A percentile compares a stretch with the other conserved stretches of the same genome.
Evolutionary conservation across 768 basidiomycete species (phyloP).

Genomic region (Obba rivulosa): DNA sequence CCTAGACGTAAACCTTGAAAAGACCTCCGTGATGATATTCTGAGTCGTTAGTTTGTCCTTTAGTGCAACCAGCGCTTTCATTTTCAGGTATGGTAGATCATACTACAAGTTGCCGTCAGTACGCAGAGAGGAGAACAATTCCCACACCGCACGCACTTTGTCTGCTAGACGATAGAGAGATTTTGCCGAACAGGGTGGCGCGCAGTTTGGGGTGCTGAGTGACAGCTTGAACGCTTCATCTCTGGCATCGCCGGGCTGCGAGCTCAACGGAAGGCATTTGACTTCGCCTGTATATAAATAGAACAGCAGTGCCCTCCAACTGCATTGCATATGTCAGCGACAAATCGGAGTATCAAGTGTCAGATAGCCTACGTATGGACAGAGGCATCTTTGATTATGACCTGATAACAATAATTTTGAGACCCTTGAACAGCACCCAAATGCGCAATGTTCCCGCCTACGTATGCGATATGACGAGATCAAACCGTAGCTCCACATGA

Average conservation of each 20-base stretch:
- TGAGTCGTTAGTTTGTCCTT: constrained; percentile 1
- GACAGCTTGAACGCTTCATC: neutral
- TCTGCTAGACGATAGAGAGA: constrained; percentile 20
- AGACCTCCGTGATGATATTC: constrained; percentile 22
- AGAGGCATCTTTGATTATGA: constrained; percentile 13
- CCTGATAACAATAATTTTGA: neutral
- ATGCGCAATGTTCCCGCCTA: too few species aligned
- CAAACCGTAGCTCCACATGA: too few species aligned
- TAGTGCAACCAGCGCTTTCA: constrained; percentile 11
- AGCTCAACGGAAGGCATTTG: constrained; percentile 28
- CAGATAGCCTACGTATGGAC: constrained; percentile 13
- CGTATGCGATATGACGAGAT: too few species aligned
- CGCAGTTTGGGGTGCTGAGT: neutral
- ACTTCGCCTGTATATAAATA: constrained; percentile 34
- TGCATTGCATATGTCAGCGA: constrained; percentile 13
- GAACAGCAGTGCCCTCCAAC: constrained; percentile 34
- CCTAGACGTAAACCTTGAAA: constrained; percentile 17
- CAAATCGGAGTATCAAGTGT: neutral
- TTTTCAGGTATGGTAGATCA: constrained; percentile 13
- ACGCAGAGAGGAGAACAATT: too few species aligned
- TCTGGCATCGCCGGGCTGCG: constrained; percentile 4
- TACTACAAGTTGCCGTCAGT: constrained; percentile 9
- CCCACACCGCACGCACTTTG: constrained; percentile 9
- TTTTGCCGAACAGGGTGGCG: constrained; percentile 17
- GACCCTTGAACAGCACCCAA: too few species aligned